A percentile compares a stretch with the other conserved stretches of the same genome.
Conservation (phyloP, 2,329 filamentous ascomycete species). For the Claviceps digitariae region DNA sequence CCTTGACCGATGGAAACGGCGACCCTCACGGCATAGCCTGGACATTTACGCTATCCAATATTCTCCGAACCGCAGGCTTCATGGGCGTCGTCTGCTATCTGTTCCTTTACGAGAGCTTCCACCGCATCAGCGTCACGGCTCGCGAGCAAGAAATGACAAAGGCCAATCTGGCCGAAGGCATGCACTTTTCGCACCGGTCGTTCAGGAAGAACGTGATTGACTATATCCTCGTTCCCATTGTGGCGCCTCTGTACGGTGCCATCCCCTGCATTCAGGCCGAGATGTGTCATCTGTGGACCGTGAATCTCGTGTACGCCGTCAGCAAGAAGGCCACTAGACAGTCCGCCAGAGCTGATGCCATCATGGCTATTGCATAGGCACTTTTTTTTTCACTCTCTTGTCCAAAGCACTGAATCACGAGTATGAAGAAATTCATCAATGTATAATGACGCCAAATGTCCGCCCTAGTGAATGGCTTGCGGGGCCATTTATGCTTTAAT, state of each 20-base stretch:
- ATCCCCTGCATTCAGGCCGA: slow-evolving; percentile 56
- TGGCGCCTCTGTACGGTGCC: slow-evolving; percentile 54
- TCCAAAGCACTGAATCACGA: too few species aligned
- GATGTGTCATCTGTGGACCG: slow-evolving; percentile 56
- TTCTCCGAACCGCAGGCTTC: slow-evolving; percentile 47
- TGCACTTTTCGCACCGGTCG: slow-evolving; percentile 49
- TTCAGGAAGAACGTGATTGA: slow-evolving; percentile 45
- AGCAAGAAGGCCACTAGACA: slow-evolving; percentile 53
- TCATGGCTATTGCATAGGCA: neutral
- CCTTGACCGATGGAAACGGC: slow-evolving; percentile 34
- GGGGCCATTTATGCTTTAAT: too few species aligned
- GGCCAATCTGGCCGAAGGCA: slow-evolving; percentile 48
- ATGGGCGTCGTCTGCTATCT: slow-evolving; percentile 50
- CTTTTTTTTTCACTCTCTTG: neutral
- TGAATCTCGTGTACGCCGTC: slow-evolving; percentile 56
- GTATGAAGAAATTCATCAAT: too few species aligned
- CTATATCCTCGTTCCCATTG: slow-evolving; percentile 51
- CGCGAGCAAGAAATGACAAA: slow-evolving; percentile 54
- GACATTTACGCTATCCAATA: slow-evolving; percentile 46
- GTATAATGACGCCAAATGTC: too few species aligned
- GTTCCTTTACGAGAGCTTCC: slow-evolving; percentile 54
- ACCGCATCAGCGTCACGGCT: slow-evolving; percentile 43
- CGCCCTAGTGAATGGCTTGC: too few species aligned
- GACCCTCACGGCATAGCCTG: slow-evolving; percentile 41
- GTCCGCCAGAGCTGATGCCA: slow-evolving; percentile 25